These are phyloP conservation scores for Candida methanosorbosa DNA, from an alignment of 805 yeast species.

Conservation along the genomic window DNA sequence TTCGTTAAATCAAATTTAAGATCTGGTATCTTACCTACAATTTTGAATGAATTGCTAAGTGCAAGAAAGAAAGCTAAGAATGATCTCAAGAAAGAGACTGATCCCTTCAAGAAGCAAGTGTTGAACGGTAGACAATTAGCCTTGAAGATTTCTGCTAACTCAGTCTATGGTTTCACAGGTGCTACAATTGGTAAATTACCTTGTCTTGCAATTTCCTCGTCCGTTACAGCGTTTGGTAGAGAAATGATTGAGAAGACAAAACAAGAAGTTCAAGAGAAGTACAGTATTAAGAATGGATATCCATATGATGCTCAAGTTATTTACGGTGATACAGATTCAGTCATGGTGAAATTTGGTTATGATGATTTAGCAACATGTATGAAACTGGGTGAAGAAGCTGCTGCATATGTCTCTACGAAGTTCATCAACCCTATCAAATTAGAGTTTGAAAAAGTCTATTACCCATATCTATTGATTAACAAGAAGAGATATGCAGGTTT, in stretches of 20 bases:
- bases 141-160: constrained; percentile 91
- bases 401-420: constrained; percentile 69
- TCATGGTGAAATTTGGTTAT: constrained; percentile 95
- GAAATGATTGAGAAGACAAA: constrained; percentile 93
- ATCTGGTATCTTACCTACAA: constrained; percentile 86
- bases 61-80: constrained; percentile 93
- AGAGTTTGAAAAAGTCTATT: constrained; percentile 95
- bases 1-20: constrained; percentile 66
- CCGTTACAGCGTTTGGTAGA: constrained; percentile 94
- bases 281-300: constrained; percentile 74
- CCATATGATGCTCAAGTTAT: constrained; percentile 83
- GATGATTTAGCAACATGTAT: constrained; percentile 74
- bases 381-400: constrained; percentile 92
- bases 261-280: constrained; percentile 71
- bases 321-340: constrained; percentile 99
- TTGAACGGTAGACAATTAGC: constrained; percentile 97
- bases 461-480: constrained; percentile 87
- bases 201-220: constrained; percentile 91
- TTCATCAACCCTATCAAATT: constrained; percentile 84
- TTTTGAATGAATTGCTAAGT: constrained; percentile 74
- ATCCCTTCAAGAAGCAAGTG: constrained; percentile 89
- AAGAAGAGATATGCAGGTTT: constrained; percentile 97
- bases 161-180: constrained; percentile 98
- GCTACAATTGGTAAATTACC: constrained; percentile 97
- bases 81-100: constrained; percentile 86